Percentiles rank a stretch among this genome's conserved stretches.
Evolutionary conservation across 768 basidiomycete genomes (phyloP).

Genomic region (Saitozyma podzolica): DNA sequence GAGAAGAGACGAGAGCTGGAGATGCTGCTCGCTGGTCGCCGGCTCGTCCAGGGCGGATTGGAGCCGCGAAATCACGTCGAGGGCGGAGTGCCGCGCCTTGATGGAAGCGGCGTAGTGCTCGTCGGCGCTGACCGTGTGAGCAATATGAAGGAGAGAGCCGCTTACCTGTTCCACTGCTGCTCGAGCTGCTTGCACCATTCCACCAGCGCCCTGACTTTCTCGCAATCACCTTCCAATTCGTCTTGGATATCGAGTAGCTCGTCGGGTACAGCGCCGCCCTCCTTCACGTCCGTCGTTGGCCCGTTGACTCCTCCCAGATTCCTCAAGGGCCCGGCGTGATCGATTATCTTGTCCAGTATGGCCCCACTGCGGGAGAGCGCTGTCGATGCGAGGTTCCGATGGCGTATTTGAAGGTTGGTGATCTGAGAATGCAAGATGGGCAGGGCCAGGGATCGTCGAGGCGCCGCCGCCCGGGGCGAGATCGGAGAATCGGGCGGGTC

Average conservation of each 20-base stretch:
- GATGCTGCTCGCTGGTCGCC: slow-evolving; percentile 20
- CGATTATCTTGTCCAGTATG: slow-evolving; percentile 41
- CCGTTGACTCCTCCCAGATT: slow-evolving; percentile 30
- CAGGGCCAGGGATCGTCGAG: neutral
- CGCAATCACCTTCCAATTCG: slow-evolving; percentile 27
- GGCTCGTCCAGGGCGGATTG: slow-evolving; percentile 6
- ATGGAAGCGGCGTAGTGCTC: slow-evolving; percentile 9
- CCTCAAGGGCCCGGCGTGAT: slow-evolving; percentile 33
- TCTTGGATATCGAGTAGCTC: slow-evolving; percentile 42
- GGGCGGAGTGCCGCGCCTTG: slow-evolving; percentile 5
- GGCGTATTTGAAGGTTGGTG: slow-evolving; percentile 21
- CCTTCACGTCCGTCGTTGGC: slow-evolving; percentile 7
- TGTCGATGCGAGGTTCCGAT: slow-evolving; percentile 18
- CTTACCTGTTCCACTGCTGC: slow-evolving; percentile 32
- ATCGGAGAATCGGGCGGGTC: too few species aligned
- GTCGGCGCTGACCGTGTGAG: slow-evolving; percentile 19
- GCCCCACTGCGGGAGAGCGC: slow-evolving; percentile 17
- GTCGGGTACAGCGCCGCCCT: slow-evolving; percentile 33
- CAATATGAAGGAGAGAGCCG: neutral
- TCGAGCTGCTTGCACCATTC: slow-evolving; percentile 28
- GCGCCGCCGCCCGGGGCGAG: neutral
- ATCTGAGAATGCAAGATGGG: neutral
- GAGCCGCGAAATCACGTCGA: slow-evolving; percentile 6
- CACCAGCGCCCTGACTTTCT: slow-evolving; percentile 12
- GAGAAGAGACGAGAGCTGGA: slow-evolving; percentile 2